Evolutionary conservation across 371 early-diverging fungal species (phyloP), one percentile per base, ranked within the genome.

Genomic region (Conidiobolus incongruus): DNA sequence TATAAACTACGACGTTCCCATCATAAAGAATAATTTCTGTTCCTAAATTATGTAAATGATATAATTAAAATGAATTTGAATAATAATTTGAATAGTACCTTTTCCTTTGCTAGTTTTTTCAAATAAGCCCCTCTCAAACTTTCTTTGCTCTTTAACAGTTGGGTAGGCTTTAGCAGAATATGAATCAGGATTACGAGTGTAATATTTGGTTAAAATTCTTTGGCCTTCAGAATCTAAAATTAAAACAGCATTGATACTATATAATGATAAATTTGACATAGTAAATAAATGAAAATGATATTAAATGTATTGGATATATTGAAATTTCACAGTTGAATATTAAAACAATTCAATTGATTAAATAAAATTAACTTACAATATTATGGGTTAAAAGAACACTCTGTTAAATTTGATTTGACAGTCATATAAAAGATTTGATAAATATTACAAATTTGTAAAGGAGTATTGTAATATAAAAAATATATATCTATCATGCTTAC

Each of bases 201-300:
- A 95, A 65, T 92, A 95, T 55, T 95, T 95, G 24, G 91, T 73
- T 28, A 92, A 63, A 4, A 89, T 68, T 45, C 95, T 78, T 52
- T 86, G 82, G 32, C 95, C 93, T 31, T 89, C 88, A 46, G 72
- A 62, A 66, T 95, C 96, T 44, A 93, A 74, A 46, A 95, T 61
- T 37, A 92, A 62, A 35, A 90, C 73, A 20, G 90, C 89, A 34
- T 78, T 77, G 48, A 80, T 68, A 17, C 89, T 72, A 60, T 86
- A 81, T 35, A 92, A 62, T 31, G 79, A 70, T 26, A 81, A 66
- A 65, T 83, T 81, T 52, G 70, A 68, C 81, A 81, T 80, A 13
- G 8, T 38, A 4, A 4, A 26, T 26, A 26, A n/a, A 26, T 26
- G 8, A 26, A 26, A 26, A 26, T 26, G 3, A 26, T 26, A 26